Percentiles rank a stretch among this genome's conserved stretches.
phyloP scores from a whole-genome alignment of 176 grass and related monocot genomes.

The Neostapfia colusana region DNA sequence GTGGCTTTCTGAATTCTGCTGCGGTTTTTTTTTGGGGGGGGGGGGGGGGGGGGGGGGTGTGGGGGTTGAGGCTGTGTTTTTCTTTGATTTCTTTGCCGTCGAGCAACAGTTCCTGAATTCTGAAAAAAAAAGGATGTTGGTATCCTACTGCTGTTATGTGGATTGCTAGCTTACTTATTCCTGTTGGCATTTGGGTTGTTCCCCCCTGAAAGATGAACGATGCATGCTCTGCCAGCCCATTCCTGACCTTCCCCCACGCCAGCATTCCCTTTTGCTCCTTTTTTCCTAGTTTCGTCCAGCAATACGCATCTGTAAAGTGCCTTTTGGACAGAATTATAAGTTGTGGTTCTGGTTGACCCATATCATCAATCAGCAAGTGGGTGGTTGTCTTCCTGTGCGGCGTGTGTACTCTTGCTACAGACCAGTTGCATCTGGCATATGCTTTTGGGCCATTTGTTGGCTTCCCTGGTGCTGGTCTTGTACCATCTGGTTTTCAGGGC shows the following conservation, averaged over 20 bases:
- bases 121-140: background rate
- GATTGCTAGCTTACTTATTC: background rate
- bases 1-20: background rate
- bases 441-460: background rate
- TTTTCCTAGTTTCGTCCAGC: slow-evolving; percentile 14
- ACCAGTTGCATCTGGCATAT: background rate
- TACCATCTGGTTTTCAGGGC: background rate
- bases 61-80: background rate
- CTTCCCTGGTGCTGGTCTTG: background rate
- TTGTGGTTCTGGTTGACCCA: background rate
- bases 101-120: background rate
- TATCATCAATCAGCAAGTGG: background rate
- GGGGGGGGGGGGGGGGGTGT: too few species aligned
- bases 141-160: background rate
- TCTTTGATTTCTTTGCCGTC: background rate
- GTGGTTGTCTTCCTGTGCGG: slow-evolving; percentile 9
- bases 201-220: background rate
- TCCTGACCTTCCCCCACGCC: background rate
- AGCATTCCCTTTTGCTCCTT: background rate
- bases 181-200: slow-evolving; percentile 31
- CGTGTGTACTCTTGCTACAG: background rate
- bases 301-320: slow-evolving; percentile 17
- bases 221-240: background rate
- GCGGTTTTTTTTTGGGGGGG: too few species aligned
- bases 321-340: background rate